Base-by-base conservation (phyloP, 1,139 yeast species). In the Debaryomycetaceae sp. region DNA sequence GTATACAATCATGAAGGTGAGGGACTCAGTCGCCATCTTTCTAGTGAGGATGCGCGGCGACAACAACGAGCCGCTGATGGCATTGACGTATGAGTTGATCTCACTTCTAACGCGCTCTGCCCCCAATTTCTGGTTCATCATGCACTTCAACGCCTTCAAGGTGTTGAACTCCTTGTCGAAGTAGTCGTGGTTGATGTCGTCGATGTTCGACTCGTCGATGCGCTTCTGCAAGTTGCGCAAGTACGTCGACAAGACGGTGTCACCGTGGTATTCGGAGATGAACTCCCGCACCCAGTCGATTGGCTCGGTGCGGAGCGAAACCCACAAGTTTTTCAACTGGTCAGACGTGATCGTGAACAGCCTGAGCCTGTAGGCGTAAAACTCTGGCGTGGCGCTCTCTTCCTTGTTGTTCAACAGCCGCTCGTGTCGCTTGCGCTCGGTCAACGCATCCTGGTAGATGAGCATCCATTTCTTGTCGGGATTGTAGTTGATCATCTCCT, bases 381-480 rank as follows among this genome's bases (percentile, higher is more conserved):
- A 78, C 41, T 79, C 85, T 1, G 96, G 95, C 4, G 83, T 66
- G 18, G 68, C 61, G 23, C 65, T 62, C 37, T 68, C 70, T 32
- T 60, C 64, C 23, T 56, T 53, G 32, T 47, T 53, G 18, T 42
- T 38, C 18, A 38, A 36, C 17, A 38, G 42, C 44, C 71, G 50
- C 53, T 69, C 72, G 49, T 71, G 66, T 46, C 81, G 70, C 44
- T 82, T 81, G 46, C 68, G 68, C 45, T 85, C 96, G 5, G 89
- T 75, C 34, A 84, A 66, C 20, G 83, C 79, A 53, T 88, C 96
- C 52, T 91, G 97, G 45, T 83, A 78, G 27, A 91, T 83, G 44
- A 91, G 68, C 79, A 84, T 78, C 95, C 96, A 86, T 56, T 91
- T 91, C 46, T 88, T 85, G 33, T 82, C 84, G 0, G 76, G 64